A percentile compares a stretch with the other conserved stretches of the same genome.
Conservation (phyloP, 148 eudicot genomes). For the Silene conica region DNA sequence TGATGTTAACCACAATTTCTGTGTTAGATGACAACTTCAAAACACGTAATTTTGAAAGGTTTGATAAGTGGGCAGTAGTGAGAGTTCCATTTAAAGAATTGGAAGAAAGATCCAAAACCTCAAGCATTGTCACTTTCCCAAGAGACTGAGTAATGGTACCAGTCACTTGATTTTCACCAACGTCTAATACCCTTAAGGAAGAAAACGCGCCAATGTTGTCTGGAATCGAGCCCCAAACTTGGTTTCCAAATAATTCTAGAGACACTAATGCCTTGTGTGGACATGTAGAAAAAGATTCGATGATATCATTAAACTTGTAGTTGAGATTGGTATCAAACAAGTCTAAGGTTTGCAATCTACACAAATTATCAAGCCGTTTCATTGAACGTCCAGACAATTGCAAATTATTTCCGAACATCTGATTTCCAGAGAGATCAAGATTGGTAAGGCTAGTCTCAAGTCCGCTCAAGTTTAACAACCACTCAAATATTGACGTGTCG, state of each 20-base stretch:
- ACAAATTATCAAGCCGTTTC: neutral
- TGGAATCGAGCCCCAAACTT: slow-evolving; percentile 25
- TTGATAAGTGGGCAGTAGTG: slow-evolving; percentile 17
- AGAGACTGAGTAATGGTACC: slow-evolving; percentile 18
- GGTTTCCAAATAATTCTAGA: slow-evolving; percentile 12
- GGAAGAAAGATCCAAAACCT: neutral
- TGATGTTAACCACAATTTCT: slow-evolving; percentile 9
- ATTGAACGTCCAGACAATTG: neutral
- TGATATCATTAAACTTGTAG: neutral
- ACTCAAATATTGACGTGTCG: slow-evolving; percentile 17
- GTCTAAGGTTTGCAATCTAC: neutral
- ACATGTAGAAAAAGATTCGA: slow-evolving; percentile 17
- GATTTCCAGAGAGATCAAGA: slow-evolving; percentile 18
- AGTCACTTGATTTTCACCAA: slow-evolving; percentile 12
- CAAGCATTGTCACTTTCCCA: slow-evolving; percentile 24
- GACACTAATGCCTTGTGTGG: neutral
- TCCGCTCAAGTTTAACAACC: slow-evolving; percentile 21
- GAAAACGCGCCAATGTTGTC: slow-evolving; percentile 16
- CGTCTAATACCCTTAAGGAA: slow-evolving; percentile 4
- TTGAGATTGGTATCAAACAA: neutral
- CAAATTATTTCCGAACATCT: slow-evolving; percentile 17
- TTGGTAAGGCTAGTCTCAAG: slow-evolving; percentile 8
- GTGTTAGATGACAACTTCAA: slow-evolving; percentile 26
- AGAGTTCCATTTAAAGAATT: slow-evolving; percentile 30
- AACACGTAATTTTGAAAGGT: slow-evolving; percentile 17